A percentile compares a stretch with the other conserved stretches of the same genome.
These are phyloP conservation scores for Fusarium equiseti DNA, from an alignment of 2,329 filamentous ascomycete genomes.

Conservation along the genomic window DNA sequence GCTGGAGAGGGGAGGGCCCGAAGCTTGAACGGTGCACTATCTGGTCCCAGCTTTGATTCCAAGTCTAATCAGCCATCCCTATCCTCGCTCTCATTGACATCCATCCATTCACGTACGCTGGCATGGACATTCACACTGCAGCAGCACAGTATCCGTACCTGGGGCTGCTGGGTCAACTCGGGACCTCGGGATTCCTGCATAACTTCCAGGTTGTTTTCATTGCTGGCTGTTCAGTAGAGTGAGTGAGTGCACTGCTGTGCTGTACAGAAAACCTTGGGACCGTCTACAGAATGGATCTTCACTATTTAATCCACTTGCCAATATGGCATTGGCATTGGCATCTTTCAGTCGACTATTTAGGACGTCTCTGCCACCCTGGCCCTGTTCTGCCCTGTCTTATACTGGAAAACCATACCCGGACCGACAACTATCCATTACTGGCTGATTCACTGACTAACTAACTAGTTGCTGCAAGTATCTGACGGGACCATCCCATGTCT, in stretches of 20 bases:
- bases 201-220: neutral
- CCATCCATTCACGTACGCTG: neutral
- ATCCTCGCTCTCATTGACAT: constrained; percentile 3
- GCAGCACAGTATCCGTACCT: neutral
- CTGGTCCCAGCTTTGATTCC: neutral
- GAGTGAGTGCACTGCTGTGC: neutral
- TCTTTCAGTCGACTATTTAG: constrained; percentile 4
- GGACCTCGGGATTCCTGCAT: neutral
- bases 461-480: neutral
- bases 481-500: constrained; percentile 10
- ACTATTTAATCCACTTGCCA: constrained; percentile 24
- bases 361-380: constrained; percentile 3
- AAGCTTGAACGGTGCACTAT: constrained; percentile 21
- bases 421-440: neutral
- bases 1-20: constrained; percentile 31
- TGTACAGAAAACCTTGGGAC: neutral
- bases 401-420: constrained; percentile 31
- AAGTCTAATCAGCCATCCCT: constrained; percentile 26
- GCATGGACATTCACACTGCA: neutral
- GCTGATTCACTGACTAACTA: neutral
- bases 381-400: neutral
- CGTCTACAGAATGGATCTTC: constrained; percentile 8
- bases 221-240: neutral
- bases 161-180: neutral
- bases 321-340: constrained; percentile 9